Evolutionary conservation across 208 protist species (phyloP).

Genomic region (Lotmaria passim): DNA sequence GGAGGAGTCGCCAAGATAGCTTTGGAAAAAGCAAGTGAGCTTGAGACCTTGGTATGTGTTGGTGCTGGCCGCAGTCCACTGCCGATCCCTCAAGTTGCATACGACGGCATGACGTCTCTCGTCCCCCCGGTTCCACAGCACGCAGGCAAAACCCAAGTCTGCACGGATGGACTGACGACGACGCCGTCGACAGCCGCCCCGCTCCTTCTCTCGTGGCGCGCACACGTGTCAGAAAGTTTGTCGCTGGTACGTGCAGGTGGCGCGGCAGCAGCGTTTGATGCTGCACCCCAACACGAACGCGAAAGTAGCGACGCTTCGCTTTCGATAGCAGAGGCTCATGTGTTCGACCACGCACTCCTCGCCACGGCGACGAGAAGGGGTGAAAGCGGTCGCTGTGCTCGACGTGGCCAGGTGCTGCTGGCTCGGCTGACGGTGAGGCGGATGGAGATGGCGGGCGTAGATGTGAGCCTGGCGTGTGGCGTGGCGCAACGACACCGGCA

Average conservation of each 20-base stretch:
- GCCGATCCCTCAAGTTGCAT: neutral
- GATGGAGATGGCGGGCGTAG: slow-evolving; percentile 26
- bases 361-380: neutral
- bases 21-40: neutral
- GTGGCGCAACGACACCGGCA: slow-evolving; percentile 19
- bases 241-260: no score
- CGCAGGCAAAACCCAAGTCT: neutral
- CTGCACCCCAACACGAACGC: neutral
- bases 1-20: neutral
- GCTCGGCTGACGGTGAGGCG: slow-evolving; percentile 21
- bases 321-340: neutral
- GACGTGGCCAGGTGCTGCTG: neutral
- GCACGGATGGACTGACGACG: neutral
- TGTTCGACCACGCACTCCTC: neutral
- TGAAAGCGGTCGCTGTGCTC: neutral
- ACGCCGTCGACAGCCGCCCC: neutral
- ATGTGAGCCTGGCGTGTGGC: slow-evolving; percentile 25
- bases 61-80: slow-evolving; percentile 13
- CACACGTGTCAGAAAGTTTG: slow-evolving; percentile 8
- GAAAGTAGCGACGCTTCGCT: neutral
- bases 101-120: neutral
- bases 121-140: neutral
- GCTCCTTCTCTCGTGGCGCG: slow-evolving; percentile 27
- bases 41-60: slow-evolving; percentile 1
- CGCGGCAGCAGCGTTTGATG: no score